Conservation (phyloP, 306 rosid species). For the Hippophae tibetana region DNA sequence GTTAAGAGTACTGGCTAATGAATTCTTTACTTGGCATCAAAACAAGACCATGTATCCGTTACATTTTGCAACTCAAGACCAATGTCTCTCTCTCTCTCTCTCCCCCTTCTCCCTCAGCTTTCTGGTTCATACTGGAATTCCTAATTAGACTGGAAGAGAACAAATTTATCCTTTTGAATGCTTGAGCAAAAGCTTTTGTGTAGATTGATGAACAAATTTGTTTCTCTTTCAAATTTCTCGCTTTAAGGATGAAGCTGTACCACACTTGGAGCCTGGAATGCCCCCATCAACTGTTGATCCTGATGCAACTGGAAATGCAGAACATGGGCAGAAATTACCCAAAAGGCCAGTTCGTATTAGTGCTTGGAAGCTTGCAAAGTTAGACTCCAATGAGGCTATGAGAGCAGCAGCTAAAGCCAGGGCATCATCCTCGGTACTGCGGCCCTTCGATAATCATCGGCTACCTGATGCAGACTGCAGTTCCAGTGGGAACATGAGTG, state of each 20-base stretch:
- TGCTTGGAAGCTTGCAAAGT: constrained; percentile 94
- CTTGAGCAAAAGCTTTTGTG: background rate
- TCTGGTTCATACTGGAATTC: no score
- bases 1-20: no score
- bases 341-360: constrained; percentile 79
- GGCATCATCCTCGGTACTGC: constrained; percentile 92
- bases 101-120: no score
- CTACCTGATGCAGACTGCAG: constrained; percentile 55
- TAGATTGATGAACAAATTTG: background rate
- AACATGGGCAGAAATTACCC: constrained; percentile 55
- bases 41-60: no score
- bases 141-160: no score
- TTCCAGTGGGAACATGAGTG: constrained; percentile 82
- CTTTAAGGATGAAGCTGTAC: constrained; percentile 89
- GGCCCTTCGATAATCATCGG: constrained; percentile 62
- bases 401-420: constrained; percentile 94
- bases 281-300: constrained; percentile 93
- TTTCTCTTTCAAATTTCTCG: constrained; percentile 21
- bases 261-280: constrained; percentile 99
- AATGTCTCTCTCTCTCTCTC: no score
- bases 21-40: no score
- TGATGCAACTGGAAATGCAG: constrained; percentile 71
- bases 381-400: constrained; percentile 76
- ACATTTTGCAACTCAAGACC: no score
- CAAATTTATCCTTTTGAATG: no score